Base-by-base conservation (phyloP, 2,329 filamentous ascomycete species). In the Trichophyton benhamiae region DNA sequence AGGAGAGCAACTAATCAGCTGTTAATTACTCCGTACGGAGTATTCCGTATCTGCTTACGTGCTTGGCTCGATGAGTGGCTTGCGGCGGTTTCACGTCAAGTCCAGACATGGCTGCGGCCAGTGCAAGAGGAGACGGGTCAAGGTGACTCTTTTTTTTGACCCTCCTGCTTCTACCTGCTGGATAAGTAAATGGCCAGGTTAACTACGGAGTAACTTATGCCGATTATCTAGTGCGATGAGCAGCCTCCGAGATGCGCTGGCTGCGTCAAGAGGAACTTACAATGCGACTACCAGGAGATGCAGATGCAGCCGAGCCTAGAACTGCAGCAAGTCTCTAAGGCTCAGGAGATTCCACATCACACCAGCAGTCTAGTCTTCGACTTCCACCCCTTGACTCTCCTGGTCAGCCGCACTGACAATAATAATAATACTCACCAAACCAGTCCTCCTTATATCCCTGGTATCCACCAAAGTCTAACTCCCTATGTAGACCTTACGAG, bases 41-140 rank as follows among this genome's bases (percentile, higher is more conserved):
- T 20, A 20, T 20, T 20, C 20, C 20, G 20, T 20, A 25, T 25
- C 22, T 25, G 22, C 2, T 25, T 25, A 25, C 22, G 22, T 25
- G 0, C 33, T 8, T 7, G 15, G 6, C 20, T 41, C 25, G 9
- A 55, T 55, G 49, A 55, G 49, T 27, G 60, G 60, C 11, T 38
- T 67, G 11, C 57, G 70, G 36, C 61, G 68, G 9, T 66, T 68
- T 20, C 71, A 72, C 65, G 66, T 69, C 36, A 72, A 72, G 63
- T 71, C 69, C 25, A 63, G 71, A 15, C 67, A 63, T 9, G 71
- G 71, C 3, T 73, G 71, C 59, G 38, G 64, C 3, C 68, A 71
- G 60, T 72, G 70, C 61, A 73, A 72, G 60, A 61, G 65, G 62
- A 63, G 69, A 46, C 72, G 71, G 59, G 65, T 73, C 59, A 72